Conservation (phyloP, 2,329 filamentous ascomycete species). For the Drechslerella dactyloides region DNA sequence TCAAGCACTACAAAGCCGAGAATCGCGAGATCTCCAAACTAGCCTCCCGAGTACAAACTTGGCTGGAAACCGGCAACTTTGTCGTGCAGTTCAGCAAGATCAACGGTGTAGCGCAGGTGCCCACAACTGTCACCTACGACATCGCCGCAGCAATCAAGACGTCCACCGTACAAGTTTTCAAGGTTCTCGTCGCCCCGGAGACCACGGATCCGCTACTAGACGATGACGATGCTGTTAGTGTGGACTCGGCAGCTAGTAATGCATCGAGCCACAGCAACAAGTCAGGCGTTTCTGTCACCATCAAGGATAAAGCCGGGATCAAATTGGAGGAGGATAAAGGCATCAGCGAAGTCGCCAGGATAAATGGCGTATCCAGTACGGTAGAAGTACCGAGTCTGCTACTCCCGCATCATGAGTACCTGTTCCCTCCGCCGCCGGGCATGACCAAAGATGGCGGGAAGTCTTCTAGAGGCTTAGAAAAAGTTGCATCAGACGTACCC, state of each 20-base stretch:
- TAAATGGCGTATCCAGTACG: conserved; percentile 63
- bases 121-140: conserved; percentile 62
- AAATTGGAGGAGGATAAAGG: conserved; percentile 57
- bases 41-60: conserved; percentile 61
- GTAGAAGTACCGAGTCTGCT: conserved; percentile 63
- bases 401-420: conserved; percentile 65
- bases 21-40: conserved; percentile 61
- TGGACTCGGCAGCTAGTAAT: conserved; percentile 38
- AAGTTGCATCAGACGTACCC: conserved; percentile 33
- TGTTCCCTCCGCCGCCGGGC: conserved; percentile 60
- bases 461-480: conserved; percentile 48
- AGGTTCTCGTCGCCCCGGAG: conserved; percentile 40
- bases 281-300: conserved; percentile 29
- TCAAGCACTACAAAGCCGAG: conserved; percentile 61
- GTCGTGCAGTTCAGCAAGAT: conserved; percentile 62
- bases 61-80: conserved; percentile 64
- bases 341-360: conserved; percentile 62
- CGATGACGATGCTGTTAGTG: conserved; percentile 40
- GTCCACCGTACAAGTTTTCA: conserved; percentile 43
- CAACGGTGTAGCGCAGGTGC: conserved; percentile 61
- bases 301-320: conserved; percentile 47
- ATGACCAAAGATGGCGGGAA: conserved; percentile 56
- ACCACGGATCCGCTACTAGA: conserved; percentile 29
- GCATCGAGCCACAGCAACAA: conserved; percentile 28
- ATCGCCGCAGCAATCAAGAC: conserved; percentile 58